Percentiles rank a stretch among this genome's conserved stretches.
Conservation (phyloP, 192 early-diverging fungal genomes). For the Backusella liffmaniae region DNA sequence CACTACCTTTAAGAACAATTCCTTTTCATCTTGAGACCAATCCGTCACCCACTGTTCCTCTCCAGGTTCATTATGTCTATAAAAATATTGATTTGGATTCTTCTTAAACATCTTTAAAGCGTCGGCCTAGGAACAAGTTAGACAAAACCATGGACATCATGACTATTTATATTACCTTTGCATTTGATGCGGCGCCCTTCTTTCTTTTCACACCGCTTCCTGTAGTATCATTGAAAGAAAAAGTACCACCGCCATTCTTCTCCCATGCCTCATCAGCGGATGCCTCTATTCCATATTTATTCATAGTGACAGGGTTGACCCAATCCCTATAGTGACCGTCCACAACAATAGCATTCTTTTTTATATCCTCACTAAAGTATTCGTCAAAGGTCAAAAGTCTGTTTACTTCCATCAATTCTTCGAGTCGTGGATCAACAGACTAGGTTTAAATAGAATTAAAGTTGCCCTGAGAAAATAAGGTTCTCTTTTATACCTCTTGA, state of each 20-base stretch:
- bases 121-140: slow-evolving; percentile 22
- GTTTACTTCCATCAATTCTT: slow-evolving; percentile 40
- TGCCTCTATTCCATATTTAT: slow-evolving; percentile 57
- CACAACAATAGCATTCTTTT: slow-evolving; percentile 54
- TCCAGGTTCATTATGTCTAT: slow-evolving; percentile 73
- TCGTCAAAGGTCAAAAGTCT: slow-evolving; percentile 52
- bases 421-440: neutral
- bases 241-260: slow-evolving; percentile 72
- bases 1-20: slow-evolving; percentile 54
- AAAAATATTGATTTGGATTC: slow-evolving; percentile 80
- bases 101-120: slow-evolving; percentile 72
- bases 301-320: slow-evolving; percentile 58
- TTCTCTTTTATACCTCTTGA: neutral
- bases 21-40: slow-evolving; percentile 65
- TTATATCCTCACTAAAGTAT: slow-evolving; percentile 50
- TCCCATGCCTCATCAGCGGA: slow-evolving; percentile 72
- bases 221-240: slow-evolving; percentile 65
- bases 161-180: slow-evolving; percentile 12
- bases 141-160: too few relatives aligned
- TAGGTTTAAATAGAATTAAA: neutral
- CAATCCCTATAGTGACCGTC: slow-evolving; percentile 66
- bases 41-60: slow-evolving; percentile 75
- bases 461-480: neutral
- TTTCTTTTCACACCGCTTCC: slow-evolving; percentile 45
- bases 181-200: slow-evolving; percentile 15